phyloP scores from a whole-genome alignment of 23 red algal species.

The Agarophyton chilense region DNA sequence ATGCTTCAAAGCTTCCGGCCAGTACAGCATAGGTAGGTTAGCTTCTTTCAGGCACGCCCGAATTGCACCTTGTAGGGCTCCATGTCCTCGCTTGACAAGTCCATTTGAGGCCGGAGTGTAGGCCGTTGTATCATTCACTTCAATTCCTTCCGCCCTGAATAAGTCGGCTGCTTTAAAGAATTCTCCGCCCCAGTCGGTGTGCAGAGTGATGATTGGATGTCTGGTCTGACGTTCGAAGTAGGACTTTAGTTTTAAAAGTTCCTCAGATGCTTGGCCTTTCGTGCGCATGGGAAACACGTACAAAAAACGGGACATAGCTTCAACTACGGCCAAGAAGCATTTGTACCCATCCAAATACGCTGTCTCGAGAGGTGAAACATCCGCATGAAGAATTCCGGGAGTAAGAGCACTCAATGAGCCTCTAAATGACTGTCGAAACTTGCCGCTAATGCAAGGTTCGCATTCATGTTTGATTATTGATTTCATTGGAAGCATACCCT shows the following conservation, averaged over 20 bases:
- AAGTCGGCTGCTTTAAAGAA: not conserved
- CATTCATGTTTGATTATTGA: not conserved
- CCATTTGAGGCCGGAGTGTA: constrained; percentile 23
- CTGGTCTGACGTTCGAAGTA: not conserved
- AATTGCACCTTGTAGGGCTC: not conserved
- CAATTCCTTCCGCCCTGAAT: not conserved
- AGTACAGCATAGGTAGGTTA: constrained; percentile 4
- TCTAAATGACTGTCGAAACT: constrained; percentile 9
- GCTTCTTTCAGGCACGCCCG: not conserved
- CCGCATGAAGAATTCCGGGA: constrained; percentile 8
- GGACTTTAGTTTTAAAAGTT: not conserved
- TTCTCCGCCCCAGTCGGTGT: not conserved
- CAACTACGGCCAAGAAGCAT: not conserved
- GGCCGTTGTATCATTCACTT: not conserved
- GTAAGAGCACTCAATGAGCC: not conserved
- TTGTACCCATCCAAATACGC: not conserved
- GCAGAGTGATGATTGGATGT: not conserved
- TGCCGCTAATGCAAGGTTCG: not conserved
- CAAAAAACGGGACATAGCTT: not conserved
- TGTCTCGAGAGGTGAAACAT: not conserved
- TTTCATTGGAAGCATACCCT: not conserved
- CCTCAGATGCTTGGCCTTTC: constrained; percentile 15
- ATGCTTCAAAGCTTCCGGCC: not conserved
- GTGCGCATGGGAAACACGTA: not conserved
- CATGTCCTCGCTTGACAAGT: not conserved